Evolutionary conservation across 352 stramenopile genomes (phyloP).

Genomic region (Phytophthora fragariae): DNA sequence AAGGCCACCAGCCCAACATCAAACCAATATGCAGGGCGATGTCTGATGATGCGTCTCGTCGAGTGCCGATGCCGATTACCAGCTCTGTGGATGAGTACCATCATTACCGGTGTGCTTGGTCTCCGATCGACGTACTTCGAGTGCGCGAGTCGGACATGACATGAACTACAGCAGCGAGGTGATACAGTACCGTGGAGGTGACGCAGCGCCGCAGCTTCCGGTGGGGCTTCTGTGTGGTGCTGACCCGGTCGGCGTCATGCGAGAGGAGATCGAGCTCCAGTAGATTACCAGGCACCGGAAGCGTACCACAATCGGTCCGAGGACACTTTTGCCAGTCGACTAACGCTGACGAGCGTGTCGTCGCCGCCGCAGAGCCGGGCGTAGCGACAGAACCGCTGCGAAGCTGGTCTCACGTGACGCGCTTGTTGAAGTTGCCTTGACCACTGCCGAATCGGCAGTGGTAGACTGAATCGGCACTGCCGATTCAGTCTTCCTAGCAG

Average conservation of each 20-base stretch:
- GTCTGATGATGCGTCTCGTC: neutral
- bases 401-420: neutral
- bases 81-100: conserved; percentile 5
- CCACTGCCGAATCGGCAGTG: too few relatives aligned
- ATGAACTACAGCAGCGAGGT: neutral
- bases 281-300: conserved; percentile 26
- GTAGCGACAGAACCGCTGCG: neutral
- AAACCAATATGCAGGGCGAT: neutral
- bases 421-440: conserved; percentile 13
- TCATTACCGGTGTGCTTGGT: conserved; percentile 7
- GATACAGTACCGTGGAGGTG: conserved; percentile 5
- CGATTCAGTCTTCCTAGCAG: too few relatives aligned
- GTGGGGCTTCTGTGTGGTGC: conserved; percentile 3
- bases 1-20: too few relatives aligned
- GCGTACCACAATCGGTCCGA: conserved; percentile 32
- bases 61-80: conserved; percentile 5
- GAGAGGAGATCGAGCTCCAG: neutral
- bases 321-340: conserved; percentile 23
- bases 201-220: conserved; percentile 9
- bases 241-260: conserved; percentile 24
- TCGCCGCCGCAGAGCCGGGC: conserved; percentile 12
- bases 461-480: too few relatives aligned
- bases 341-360: conserved; percentile 3
- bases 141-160: too few relatives aligned
- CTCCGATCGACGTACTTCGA: neutral